Evolutionary conservation across 2,329 filamentous ascomycete species (phyloP), one percentile per base, ranked within the genome.

Genomic region (Knoxdaviesia proteae): DNA sequence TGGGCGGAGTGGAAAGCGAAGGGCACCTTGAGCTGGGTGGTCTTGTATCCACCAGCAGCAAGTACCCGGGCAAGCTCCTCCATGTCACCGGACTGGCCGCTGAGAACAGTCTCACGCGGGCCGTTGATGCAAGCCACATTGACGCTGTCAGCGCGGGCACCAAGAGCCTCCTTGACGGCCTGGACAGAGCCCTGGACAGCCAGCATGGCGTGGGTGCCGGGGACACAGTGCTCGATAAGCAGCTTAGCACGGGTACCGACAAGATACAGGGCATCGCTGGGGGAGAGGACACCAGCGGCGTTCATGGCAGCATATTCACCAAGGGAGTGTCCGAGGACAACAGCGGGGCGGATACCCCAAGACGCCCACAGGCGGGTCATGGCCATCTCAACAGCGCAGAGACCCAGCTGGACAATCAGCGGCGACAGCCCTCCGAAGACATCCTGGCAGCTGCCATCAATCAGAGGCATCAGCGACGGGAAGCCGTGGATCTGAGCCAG

Each of bases 231-330:
- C 43, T 72, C 61, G 38, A 75, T 67, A 3, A 86, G 63, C 10
- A 84, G 62, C 52, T 70, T 61, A 10, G 80, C 80, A 48, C 82
- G 71, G 42, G 63, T 57, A 36, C 80, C 80, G 20, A 86, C 78
- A 1, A 87, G 64, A 48, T 76, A 77, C 44, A 88, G 70, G 52
- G 79, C 73, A 53, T 84, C 80, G 49, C 71, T 72, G 20, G 71
- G 74, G 11, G 77, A 80, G 32, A 84, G 62, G 10, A 84, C 77
- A 41, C 78, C 80, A 42, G 80, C 76, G 36, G 76, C 67, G 51
- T 80, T 68, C 7, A 84, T 68, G 36, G 80, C 79, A 35, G 80
- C 77, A 51, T 83, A 84, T 56, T 84, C 79, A 42, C 80, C 80
- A 32, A 84, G 61, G 50, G 76, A 81, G 56, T 74, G 71, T 11